phyloP scores from a whole-genome alignment of 2,329 filamentous ascomycete genomes.

The Ophiosphaerella korrae region DNA sequence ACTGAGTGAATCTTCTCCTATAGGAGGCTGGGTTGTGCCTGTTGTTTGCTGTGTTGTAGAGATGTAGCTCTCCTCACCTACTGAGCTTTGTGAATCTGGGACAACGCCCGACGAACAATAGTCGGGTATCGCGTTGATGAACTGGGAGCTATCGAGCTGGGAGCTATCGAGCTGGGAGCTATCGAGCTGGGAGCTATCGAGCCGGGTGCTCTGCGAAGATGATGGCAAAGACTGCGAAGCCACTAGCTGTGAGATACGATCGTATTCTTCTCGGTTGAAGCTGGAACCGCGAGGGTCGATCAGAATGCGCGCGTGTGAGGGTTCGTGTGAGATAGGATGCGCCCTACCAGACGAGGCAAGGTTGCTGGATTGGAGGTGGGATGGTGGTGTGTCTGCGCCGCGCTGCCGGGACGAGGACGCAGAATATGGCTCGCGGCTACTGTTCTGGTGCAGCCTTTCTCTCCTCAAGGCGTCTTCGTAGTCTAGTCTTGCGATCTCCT shows the following conservation, averaged over 20 bases:
- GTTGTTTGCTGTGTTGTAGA: slow-evolving; percentile 27
- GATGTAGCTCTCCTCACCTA: slow-evolving; percentile 27
- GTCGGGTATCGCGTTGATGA: not conserved
- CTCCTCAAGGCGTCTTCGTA: too few relatives aligned
- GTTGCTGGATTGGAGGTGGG: not conserved
- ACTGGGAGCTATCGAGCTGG: slow-evolving; percentile 25
- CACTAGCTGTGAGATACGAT: slow-evolving; percentile 25
- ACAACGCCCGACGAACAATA: slow-evolving; percentile 25
- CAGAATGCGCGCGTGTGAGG: slow-evolving; percentile 14
- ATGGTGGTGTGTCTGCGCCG: too few relatives aligned
- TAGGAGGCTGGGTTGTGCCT: slow-evolving; percentile 7
- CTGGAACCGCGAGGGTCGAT: slow-evolving; percentile 16
- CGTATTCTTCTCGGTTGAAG: slow-evolving; percentile 29
- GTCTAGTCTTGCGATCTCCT: too few relatives aligned
- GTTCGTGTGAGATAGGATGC: not conserved
- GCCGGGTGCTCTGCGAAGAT: slow-evolving; percentile 7
- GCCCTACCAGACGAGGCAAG: slow-evolving; percentile 3
- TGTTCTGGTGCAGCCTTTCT: too few relatives aligned
- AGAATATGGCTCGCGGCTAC: slow-evolving; percentile 14
- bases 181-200: slow-evolving; percentile 25
- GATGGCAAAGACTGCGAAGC: not conserved
- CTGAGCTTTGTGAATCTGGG: slow-evolving; percentile 34
- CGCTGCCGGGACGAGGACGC: too few relatives aligned
- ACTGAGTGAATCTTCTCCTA: slow-evolving; percentile 7
- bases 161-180: slow-evolving; percentile 30